Base-by-base conservation (phyloP, 768 basidiomycete genomes). In the Phaeotremella skinneri region DNA sequence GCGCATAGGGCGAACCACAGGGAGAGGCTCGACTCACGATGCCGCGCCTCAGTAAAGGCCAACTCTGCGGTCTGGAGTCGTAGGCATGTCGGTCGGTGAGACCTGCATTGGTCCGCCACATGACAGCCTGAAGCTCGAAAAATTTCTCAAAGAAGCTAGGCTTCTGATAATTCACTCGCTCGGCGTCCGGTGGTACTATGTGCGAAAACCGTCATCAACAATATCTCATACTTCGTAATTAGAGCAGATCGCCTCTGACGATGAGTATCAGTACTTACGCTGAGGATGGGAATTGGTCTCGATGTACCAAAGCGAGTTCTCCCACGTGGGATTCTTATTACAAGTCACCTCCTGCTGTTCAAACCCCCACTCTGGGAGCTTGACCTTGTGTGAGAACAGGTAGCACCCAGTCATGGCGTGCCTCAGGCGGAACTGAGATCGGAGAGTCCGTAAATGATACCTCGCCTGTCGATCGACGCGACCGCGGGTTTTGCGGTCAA, bases 261-360 rank as follows among this genome's bases (percentile, higher is more conserved):
- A 26, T 16, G 23, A 32, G 4, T 26, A 2, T 53, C 6, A 50
- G 23, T 2, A 83, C 89, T 70, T 73, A 93, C 88, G 76, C 50
- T 82, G 80, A 0, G 84, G 81, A 72, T 98, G 91, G 26, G 69
- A 80, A 49, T 88, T 83, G 1, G 91, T 96, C 80, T 99, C 96
- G 41, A 97, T 80, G 68, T 84, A 91, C 96, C 96, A 98, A 60
- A 98, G 73, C 29, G 91, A 92, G 76, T 98, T 98, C 1, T 82
- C 83, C 75, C 80, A 83, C 25, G 87, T 87, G 13, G 96, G 93
- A 68, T 98, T 94, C 82, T 92, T 98, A 79, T 99, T 99, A 78
- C 96, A 99, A 0, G 96, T 98, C 45, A 76, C 96, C 72, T 99
- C 96, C 75, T 99, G 96, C 77, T 99, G 96, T 73, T 97, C 96